phyloP scores from a whole-genome alignment of 192 early-diverging fungal genomes.

The Gonapodya sp. region DNA sequence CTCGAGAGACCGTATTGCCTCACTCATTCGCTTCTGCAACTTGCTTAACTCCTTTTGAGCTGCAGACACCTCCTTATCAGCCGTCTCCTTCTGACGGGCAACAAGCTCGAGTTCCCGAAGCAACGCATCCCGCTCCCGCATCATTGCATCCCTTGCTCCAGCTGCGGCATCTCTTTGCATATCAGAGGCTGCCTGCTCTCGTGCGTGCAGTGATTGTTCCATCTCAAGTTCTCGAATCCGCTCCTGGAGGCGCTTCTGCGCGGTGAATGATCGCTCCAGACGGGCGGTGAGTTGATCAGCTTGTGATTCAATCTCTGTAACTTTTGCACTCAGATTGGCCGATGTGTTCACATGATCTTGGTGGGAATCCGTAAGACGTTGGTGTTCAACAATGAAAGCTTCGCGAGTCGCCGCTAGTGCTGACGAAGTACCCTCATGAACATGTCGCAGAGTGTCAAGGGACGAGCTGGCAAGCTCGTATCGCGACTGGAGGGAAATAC shows the following conservation, averaged over 20 bases:
- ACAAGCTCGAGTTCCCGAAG: neutral
- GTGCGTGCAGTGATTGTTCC: neutral
- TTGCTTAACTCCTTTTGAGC: neutral
- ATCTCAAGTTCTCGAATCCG: neutral
- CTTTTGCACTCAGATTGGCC: neutral
- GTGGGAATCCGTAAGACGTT: neutral
- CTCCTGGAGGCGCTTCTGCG: neutral
- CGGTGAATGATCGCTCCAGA: neutral
- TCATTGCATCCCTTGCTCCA: neutral
- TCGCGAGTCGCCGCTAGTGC: neutral
- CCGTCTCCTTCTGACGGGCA: neutral
- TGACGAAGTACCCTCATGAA: neutral
- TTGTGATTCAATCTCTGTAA: neutral
- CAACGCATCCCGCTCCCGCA: neutral
- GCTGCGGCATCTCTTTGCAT: neutral
- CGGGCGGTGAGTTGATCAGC: neutral
- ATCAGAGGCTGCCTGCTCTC: neutral
- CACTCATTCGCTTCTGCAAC: neutral
- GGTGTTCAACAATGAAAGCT: neutral
- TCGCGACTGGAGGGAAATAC: too few species aligned
- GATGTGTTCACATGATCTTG: neutral
- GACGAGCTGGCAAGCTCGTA: too few species aligned
- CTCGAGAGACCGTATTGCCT: neutral
- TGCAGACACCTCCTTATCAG: neutral
- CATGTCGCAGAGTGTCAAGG: neutral